Conservation (phyloP, 2,329 filamentous ascomycete species). For the Fusarium tricinctum region DNA sequence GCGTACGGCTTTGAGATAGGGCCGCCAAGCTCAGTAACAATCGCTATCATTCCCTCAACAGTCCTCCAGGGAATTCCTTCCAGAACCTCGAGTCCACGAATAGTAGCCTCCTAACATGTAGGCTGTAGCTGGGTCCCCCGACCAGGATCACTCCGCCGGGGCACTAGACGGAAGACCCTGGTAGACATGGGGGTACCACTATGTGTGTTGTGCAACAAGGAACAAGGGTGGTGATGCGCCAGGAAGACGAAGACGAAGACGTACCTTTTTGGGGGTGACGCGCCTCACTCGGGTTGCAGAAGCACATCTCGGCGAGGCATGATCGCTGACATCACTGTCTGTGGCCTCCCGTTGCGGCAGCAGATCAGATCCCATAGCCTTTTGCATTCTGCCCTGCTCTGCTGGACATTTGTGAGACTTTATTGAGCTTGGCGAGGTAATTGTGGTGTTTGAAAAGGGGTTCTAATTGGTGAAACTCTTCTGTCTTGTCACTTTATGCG, state of each 20-base stretch:
- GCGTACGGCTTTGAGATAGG: neutral
- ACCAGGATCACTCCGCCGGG: conserved; percentile 33
- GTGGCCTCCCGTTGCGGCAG: neutral
- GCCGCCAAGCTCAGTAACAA: conserved; percentile 12
- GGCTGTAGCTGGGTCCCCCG: conserved; percentile 17
- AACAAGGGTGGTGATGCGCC: conserved; percentile 4
- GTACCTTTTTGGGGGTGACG: conserved; percentile 18
- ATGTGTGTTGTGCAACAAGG: conserved; percentile 32
- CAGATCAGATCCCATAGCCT: conserved; percentile 7
- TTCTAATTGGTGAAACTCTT: conserved; percentile 30
- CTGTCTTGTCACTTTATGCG: conserved; percentile 23
- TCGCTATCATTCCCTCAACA: neutral
- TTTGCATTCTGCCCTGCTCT: conserved; percentile 3
- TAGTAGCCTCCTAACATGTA: conserved; percentile 22
- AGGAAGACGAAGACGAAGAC: conserved; percentile 9
- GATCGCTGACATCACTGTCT: conserved; percentile 48
- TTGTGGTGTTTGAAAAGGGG: conserved; percentile 7
- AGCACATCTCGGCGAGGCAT: conserved; percentile 30
- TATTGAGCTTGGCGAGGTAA: conserved; percentile 22
- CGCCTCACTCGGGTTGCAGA: conserved; percentile 34
- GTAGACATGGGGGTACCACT: conserved; percentile 41
- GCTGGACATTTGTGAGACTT: conserved; percentile 1
- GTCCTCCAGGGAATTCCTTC: conserved; percentile 2
- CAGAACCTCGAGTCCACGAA: conserved; percentile 24
- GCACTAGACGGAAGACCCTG: conserved; percentile 37